Conservation (phyloP, 305 asterid species). For the Fraxinus floribunda region DNA sequence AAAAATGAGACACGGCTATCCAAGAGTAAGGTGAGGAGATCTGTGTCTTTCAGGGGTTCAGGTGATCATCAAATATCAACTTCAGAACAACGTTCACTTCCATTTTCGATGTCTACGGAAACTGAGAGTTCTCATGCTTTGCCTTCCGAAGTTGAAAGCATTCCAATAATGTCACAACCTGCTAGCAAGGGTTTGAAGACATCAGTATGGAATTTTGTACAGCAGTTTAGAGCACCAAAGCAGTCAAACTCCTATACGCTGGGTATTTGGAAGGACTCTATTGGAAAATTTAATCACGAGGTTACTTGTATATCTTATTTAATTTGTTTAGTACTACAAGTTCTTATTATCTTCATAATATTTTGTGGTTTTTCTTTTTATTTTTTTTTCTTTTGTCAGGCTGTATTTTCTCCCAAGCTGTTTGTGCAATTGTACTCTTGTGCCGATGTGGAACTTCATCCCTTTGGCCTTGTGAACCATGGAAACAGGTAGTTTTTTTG, state of each 20-base stretch:
- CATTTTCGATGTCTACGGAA: constrained; percentile 13
- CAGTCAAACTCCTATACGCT: constrained; percentile 32
- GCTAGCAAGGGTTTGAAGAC: constrained; percentile 44
- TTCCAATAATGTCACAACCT: constrained; percentile 29
- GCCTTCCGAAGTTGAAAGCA: constrained; percentile 35
- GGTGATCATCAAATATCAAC: constrained; percentile 30
- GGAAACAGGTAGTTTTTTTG: constrained; percentile 52
- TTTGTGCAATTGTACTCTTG: constrained; percentile 49
- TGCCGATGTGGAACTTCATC: constrained; percentile 37
- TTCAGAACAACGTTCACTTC: constrained; percentile 29
- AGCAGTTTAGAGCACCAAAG: constrained; percentile 49
- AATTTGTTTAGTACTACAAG: background rate
- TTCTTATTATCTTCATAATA: constrained; percentile 7
- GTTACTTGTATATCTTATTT: constrained; percentile 21
- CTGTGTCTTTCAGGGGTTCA: constrained; percentile 30
- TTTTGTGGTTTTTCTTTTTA: background rate
- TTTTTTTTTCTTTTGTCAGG: constrained; percentile 27
- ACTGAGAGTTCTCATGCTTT: constrained; percentile 23
- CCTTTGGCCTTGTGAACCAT: constrained; percentile 56
- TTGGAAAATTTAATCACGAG: constrained; percentile 35
- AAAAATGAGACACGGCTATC: constrained; percentile 22
- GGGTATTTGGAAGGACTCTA: constrained; percentile 34
- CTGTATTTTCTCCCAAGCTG: constrained; percentile 39
- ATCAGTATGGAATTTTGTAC: constrained; percentile 47
- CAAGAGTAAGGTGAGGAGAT: constrained; percentile 28